Evolutionary conservation across 2,329 filamentous ascomycete genomes (phyloP), one percentile per base, ranked within the genome.

Genomic region (Alternaria atra): DNA sequence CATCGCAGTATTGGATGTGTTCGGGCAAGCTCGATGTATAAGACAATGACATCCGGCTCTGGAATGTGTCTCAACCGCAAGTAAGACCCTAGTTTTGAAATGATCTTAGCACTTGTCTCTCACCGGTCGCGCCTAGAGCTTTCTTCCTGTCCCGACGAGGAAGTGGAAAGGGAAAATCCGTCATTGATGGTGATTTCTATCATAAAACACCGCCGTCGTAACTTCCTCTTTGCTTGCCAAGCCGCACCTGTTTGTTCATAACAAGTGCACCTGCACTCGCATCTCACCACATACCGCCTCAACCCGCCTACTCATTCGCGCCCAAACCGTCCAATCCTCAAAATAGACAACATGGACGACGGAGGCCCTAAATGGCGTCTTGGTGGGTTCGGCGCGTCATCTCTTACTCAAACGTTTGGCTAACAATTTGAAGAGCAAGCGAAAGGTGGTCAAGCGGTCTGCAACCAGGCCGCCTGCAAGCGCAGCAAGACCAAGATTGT

Each of bases 391-490:
- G 6, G 17, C 0, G 7, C 8, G 9, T 5, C n/a, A 3, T 40
- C 8, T 3, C 23, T 6, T 42, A 15, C 29, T 3, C 10, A 2
- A 6, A 5, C 9, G 5, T 13, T 12, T 40, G n/a, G 37, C 40
- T 42, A 55, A 55, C 29, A 15, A 3, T n/a, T 1, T 6, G 2
- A 6, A 68, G 67, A 66, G 15, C 67, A 69, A 42, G 56, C 65
- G 12, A 39, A 42, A 15, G 60, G 12, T 20, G 54, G 50, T 25
- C 44, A 12, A 20, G 43, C 63, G 10, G 35, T 39, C 10, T 97
- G 94, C 80, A 84, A 89, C 60, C 89, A 90, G 74, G 85, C 83
- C 5, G 83, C 87, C 63, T 97, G 93, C 84, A 93, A 93, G 80
- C 84, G 89, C 5, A 80, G 79, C 1, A 81, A 76, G 1, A 74